Conservation (phyloP, 805 yeast genomes). For the Barnettozyma vustinii region DNA sequence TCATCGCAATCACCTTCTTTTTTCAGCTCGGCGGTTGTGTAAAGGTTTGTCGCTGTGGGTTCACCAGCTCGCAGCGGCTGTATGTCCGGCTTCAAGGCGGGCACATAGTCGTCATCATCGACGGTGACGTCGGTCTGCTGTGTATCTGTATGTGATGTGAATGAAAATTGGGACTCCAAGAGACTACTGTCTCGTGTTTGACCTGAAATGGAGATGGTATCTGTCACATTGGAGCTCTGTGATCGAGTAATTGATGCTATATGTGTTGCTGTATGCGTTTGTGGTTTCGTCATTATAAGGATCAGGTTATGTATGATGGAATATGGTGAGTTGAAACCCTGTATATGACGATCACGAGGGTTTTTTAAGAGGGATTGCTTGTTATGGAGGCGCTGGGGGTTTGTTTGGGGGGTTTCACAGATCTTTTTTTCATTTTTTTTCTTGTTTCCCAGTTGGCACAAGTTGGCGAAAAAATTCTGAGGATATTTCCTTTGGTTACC, state of each 20-base stretch:
- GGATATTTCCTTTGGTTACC: neutral
- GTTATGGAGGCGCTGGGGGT: neutral
- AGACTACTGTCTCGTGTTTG: neutral
- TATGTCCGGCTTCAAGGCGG: neutral
- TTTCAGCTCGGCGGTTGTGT: neutral
- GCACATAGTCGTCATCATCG: neutral
- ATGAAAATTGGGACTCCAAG: neutral
- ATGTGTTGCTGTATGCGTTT: neutral
- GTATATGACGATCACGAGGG: neutral
- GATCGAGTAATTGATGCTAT: neutral
- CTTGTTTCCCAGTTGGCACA: neutral
- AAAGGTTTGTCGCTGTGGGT: neutral
- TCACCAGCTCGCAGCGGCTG: neutral
- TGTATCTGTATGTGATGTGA: neutral
- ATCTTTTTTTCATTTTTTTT: neutral
- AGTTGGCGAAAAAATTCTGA: neutral
- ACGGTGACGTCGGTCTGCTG: neutral
- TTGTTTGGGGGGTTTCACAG: neutral
- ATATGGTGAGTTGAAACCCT: neutral
- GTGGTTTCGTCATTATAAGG: neutral
- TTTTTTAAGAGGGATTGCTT: too few species aligned
- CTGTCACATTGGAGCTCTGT: neutral
- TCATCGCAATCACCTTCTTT: neutral
- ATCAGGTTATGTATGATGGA: neutral
- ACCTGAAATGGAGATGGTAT: neutral